phyloP scores from a whole-genome alignment of 2,329 filamentous ascomycete species.

The Sarocladium kiliense region DNA sequence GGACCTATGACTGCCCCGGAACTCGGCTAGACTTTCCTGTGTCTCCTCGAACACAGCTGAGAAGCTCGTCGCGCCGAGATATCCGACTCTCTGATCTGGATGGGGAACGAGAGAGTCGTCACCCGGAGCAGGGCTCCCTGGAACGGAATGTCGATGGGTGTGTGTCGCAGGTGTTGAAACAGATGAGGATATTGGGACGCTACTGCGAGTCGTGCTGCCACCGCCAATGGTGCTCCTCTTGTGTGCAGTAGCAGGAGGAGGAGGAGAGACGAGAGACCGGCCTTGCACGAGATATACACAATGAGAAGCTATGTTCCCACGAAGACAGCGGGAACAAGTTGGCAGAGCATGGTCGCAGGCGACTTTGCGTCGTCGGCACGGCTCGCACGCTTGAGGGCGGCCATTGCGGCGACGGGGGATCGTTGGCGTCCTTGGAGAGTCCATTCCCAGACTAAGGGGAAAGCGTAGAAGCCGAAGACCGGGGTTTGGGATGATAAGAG shows the following conservation, averaged over 20 bases:
- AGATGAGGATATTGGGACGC: neutral
- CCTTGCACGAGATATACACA: slow-evolving; percentile 6
- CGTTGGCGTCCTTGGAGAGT: slow-evolving; percentile 10
- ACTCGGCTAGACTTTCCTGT: slow-evolving; percentile 25
- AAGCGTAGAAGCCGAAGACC: neutral
- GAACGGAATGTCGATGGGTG: slow-evolving; percentile 12
- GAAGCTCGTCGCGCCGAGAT: slow-evolving; percentile 40
- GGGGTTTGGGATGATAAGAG: neutral
- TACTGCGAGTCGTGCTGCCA: neutral
- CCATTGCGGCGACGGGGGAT: slow-evolving; percentile 6
- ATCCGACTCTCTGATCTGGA: slow-evolving; percentile 22
- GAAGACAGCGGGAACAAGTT: neutral
- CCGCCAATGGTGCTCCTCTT: neutral
- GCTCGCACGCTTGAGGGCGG: slow-evolving; percentile 22
- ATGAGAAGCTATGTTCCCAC: slow-evolving; percentile 2
- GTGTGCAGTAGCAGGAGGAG: neutral
- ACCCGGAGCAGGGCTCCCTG: slow-evolving; percentile 14
- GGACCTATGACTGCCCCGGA: neutral
- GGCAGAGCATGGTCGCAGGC: slow-evolving; percentile 11
- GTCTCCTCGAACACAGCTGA: slow-evolving; percentile 38
- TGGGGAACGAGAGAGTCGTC: neutral
- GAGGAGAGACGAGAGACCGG: neutral
- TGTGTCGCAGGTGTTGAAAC: neutral
- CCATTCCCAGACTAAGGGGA: neutral
- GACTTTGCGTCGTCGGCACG: slow-evolving; percentile 10